Base-by-base conservation (phyloP, 1,139 yeast genomes). In the Saccharomycopsis hybrid region DNA sequence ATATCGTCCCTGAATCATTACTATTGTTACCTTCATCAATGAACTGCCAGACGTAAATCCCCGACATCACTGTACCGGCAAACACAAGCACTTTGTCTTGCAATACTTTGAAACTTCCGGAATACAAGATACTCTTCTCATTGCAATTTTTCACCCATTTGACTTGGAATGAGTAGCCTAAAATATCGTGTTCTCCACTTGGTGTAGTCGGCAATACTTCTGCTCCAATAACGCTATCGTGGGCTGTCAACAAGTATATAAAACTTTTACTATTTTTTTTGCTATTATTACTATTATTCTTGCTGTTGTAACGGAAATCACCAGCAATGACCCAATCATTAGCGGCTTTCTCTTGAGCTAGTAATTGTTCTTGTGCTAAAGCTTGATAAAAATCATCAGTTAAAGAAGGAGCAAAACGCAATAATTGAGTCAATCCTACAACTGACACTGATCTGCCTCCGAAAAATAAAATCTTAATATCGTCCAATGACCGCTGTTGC, bases 21-120 rank as follows among this genome's bases (percentile, higher is more conserved):
- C 11, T 24, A 5, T 28, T 40, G 31, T 32, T 18, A 18, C 18
- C 18, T 18, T 18, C 18, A 8, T 27, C 18, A 11, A 11, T 5
- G 48, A 78, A 63, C 49, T 80, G 78, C 97, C 97, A 92, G 1
- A 89, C 68, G 3, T 86, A 70, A 1, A 87, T 82, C 2, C 97
- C 96, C 48, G 83, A 82, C 82, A 90, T 82, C 1, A 92, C 97
- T 0, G 98, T 92, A 28, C 97, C 97, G 0, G 96, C 90, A 29
- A 88, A 88, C 9, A 88, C 71, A 9, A 74, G 62, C 0, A 82
- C 76, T 43, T 67, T 66, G 7, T 66, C 69, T n/a, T 63, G 62
- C 5, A 72, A 55, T 0, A 79, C 76, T 50, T 74, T 72, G 39
- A 92, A 76, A 1, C 88, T 73, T 0, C 97, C 97, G 18, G 96